Evolutionary conservation across 2,329 filamentous ascomycete species (phyloP), one percentile per base, ranked within the genome.

Genomic region (Biscogniauxia mediterranea): DNA sequence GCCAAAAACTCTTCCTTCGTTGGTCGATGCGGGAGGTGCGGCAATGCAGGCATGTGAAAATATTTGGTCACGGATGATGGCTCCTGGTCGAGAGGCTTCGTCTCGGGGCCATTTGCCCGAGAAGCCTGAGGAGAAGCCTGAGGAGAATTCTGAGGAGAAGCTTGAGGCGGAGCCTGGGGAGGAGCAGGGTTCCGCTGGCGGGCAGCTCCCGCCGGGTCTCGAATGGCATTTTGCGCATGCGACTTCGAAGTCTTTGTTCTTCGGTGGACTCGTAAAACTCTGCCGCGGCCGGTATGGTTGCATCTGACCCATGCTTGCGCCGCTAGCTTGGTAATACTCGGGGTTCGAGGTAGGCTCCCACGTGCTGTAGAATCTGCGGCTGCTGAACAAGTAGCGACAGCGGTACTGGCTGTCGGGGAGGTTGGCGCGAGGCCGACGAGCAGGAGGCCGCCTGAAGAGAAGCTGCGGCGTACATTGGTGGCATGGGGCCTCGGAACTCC

Each of bases 1-100:
- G 91, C 90, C 42, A 99, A 81, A 26, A 99, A 83, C 75, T 99
- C 95, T 74, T 97, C 93, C 73, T 96, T 97, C 7, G 89, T 94
- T 5, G 95, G 94, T 20, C 93, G 85, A 78, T 97, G 92, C n/a
- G 89, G 86, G 75, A 93, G 85, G 69, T 91, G 89, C 23, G 88
- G 85, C 59, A 89, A 71, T 52, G 70, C 65, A 8, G 74, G 73
- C 28, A 80, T 70, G 57, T 77, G 83, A 78, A 60, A 87, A 66
- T 89, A 89, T 67, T 85, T 86, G 38, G 83, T 85, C 69, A 86
- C 75, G 26, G 84, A 76, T 52, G 82, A 79, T 20, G 71, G 58
- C 20, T 77, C 72, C 11, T 64, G 60, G 53, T 71, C 67, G 5
- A 65, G 50, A 21, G 52, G 54, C 17, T 66, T 70, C 25, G 64